phyloP scores from a whole-genome alignment of 306 rosid species.

The Carpinus fangiana region DNA sequence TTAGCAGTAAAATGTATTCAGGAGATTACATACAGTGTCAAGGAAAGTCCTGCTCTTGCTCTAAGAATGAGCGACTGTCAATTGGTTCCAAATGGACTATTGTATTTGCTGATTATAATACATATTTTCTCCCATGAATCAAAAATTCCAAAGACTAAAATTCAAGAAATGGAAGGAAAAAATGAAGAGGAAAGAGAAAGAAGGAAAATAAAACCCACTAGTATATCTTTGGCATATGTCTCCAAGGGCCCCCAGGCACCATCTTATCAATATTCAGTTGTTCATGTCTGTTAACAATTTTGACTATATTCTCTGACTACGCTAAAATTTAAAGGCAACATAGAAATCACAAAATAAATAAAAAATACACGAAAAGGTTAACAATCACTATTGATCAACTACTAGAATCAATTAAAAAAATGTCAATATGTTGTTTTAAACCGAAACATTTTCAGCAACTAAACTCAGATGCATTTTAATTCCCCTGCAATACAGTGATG shows the following conservation, averaged over 20 bases:
- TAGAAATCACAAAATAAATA: slow-evolving; percentile 46
- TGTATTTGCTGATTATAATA: background rate
- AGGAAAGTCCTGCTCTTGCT: too few relatives aligned
- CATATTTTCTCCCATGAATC: slow-evolving; percentile 49
- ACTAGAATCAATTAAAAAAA: slow-evolving; percentile 25
- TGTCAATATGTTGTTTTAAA: slow-evolving; percentile 27
- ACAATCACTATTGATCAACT: background rate
- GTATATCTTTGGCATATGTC: too few relatives aligned
- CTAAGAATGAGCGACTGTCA: background rate
- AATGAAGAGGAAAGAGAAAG: background rate
- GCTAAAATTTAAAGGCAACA: slow-evolving; percentile 68
- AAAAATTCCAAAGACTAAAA: slow-evolving; percentile 27
- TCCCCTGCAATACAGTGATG: slow-evolving; percentile 45
- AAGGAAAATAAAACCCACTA: slow-evolving; percentile 57
- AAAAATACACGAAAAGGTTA: slow-evolving; percentile 38
- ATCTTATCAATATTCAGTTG: slow-evolving; percentile 69
- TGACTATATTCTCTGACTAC: slow-evolving; percentile 80
- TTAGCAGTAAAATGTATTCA: too few relatives aligned
- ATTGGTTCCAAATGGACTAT: background rate
- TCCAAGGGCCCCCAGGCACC: slow-evolving; percentile 46
- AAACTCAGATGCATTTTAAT: slow-evolving; percentile 81
- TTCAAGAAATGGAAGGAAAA: slow-evolving; percentile 21
- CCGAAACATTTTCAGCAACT: slow-evolving; percentile 66
- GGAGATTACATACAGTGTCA: too few relatives aligned
- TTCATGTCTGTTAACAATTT: slow-evolving; percentile 70